Evolutionary conservation across 2,329 filamentous ascomycete species (phyloP).

Genomic region (Trichophyton verrucosum): DNA sequence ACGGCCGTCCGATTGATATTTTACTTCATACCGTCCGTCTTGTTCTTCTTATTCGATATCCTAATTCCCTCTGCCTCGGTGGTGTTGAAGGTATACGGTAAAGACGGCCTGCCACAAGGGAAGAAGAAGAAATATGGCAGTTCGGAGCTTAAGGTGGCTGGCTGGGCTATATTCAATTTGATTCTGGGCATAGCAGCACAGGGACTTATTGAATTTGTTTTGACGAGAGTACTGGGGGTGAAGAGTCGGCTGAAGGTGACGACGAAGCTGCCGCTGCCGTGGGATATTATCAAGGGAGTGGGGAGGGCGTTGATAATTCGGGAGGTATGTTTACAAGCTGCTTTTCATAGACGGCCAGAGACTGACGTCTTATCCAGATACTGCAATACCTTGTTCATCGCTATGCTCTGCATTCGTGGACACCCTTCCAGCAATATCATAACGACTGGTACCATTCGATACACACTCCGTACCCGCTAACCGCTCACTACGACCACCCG

Average conservation of each 20-base stretch:
- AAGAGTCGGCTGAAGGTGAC: conserved; percentile 47
- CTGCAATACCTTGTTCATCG: conserved; percentile 66
- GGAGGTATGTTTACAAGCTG: conserved; percentile 34
- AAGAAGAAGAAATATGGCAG: conserved; percentile 29
- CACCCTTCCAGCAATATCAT: conserved; percentile 44
- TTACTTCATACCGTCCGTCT: conserved; percentile 58
- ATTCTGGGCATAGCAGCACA: conserved; percentile 43
- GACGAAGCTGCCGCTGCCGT: conserved; percentile 50
- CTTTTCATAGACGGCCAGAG: not conserved
- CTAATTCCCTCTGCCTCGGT: conserved; percentile 56
- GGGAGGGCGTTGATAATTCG: conserved; percentile 42
- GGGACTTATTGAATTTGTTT: conserved; percentile 41
- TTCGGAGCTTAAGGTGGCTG: conserved; percentile 38
- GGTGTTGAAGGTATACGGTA: conserved; percentile 55
- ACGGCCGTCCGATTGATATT: conserved; percentile 55
- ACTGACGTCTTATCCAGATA: conserved; percentile 28
- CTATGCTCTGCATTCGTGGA: conserved; percentile 52
- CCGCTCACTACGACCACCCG: conserved; percentile 50
- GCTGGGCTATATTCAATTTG: conserved; percentile 45
- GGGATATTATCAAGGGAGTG: conserved; percentile 46
- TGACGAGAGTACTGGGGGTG: conserved; percentile 41
- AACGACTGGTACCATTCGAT: conserved; percentile 45
- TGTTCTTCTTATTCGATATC: conserved; percentile 62
- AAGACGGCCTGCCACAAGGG: conserved; percentile 36
- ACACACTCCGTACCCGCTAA: conserved; percentile 42